These are phyloP conservation scores for Diaporthe helianthi DNA, from an alignment of 2,329 filamentous ascomycete species.

Conservation along the genomic window DNA sequence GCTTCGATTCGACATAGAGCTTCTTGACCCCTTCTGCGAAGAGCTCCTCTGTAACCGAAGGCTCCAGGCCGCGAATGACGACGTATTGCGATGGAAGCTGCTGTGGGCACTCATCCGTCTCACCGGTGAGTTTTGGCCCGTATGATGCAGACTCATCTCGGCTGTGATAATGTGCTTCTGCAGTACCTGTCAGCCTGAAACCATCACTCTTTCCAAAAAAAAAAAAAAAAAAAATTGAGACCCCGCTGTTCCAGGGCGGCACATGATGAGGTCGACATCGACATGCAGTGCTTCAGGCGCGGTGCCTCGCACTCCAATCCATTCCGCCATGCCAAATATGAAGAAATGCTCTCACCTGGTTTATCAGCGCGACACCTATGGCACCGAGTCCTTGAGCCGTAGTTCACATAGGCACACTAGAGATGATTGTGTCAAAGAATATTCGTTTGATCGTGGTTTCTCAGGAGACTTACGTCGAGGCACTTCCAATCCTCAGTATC, in stretches of 20 bases:
- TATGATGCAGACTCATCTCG: slow-evolving; percentile 36
- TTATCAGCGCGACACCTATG: slow-evolving; percentile 64
- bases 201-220: too few species aligned
- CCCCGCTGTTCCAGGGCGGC: background rate
- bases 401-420: slow-evolving; percentile 64
- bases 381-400: slow-evolving; percentile 60
- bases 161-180: slow-evolving; percentile 34
- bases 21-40: slow-evolving; percentile 77
- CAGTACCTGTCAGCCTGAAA: background rate
- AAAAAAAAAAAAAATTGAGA: too few species aligned
- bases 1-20: slow-evolving; percentile 63
- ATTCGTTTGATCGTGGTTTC: background rate
- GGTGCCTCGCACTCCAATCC: background rate
- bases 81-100: slow-evolving; percentile 75
- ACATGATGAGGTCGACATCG: background rate
- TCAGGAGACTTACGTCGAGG: slow-evolving; percentile 40
- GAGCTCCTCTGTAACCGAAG: slow-evolving; percentile 74
- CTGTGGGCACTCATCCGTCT: slow-evolving; percentile 52
- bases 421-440: background rate
- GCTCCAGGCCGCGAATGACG: slow-evolving; percentile 74
- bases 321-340: background rate
- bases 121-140: slow-evolving; percentile 50
- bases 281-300: too few species aligned
- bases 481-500: slow-evolving; percentile 50
- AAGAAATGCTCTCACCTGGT: slow-evolving; percentile 50